These are phyloP conservation scores for Citrullus colocynthis DNA, from an alignment of 306 rosid genomes.

Conservation along the genomic window DNA sequence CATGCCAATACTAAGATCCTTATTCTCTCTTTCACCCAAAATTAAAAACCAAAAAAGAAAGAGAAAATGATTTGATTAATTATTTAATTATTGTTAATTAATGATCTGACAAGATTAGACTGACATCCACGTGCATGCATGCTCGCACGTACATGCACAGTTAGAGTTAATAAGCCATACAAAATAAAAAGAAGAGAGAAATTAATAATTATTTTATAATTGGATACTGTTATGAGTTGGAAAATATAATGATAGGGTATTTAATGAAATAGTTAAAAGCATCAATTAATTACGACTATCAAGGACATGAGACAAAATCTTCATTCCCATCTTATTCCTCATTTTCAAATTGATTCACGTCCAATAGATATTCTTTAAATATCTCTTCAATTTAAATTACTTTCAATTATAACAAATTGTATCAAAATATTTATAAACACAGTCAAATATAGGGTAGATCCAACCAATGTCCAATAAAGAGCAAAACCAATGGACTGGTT, in stretches of 20 bases:
- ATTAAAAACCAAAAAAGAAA: too few relatives aligned
- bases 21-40: background rate
- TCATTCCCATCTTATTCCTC: background rate
- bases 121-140: conserved; percentile 39
- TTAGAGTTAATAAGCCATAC: conserved; percentile 26
- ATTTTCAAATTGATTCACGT: background rate
- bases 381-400: background rate
- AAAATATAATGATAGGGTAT: background rate
- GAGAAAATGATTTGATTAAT: background rate
- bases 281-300: background rate
- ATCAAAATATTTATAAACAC: too few relatives aligned
- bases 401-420: too few relatives aligned
- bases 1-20: conserved; percentile 2
- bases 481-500: too few relatives aligned
- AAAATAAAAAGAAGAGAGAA: background rate
- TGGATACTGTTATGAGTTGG: background rate
- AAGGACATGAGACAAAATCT: background rate
- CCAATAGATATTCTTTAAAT: background rate
- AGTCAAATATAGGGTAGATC: too few relatives aligned
- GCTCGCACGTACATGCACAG: conserved; percentile 32
- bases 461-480: too few relatives aligned
- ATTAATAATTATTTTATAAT: background rate
- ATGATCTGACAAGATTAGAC: conserved; percentile 16
- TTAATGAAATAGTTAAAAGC: background rate
- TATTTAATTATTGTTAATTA: conserved; percentile 12